Evolutionary conservation across 139 green algal species (phyloP).

Genomic region (Deuterostichococcus epilithicus): DNA sequence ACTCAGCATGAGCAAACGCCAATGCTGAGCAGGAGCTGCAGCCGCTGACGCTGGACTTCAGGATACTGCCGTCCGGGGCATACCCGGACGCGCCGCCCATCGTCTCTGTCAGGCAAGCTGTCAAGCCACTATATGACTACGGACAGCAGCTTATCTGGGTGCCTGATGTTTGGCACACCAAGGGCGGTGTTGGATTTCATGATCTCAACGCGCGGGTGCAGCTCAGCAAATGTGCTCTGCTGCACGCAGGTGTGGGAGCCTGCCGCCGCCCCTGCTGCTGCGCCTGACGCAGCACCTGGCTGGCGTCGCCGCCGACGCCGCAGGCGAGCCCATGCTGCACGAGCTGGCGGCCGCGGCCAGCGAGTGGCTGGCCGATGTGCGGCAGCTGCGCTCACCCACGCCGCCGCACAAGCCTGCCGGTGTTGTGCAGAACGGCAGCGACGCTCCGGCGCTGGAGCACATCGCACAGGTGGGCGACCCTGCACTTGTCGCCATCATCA

Average conservation of each 20-base stretch:
- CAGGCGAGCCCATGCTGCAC: slow-evolving; percentile 54
- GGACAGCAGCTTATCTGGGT: no score
- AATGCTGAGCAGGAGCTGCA: slow-evolving; percentile 5
- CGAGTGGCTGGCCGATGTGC: slow-evolving; percentile 26
- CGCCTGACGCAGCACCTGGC: slow-evolving; percentile 41
- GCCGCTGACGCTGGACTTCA: slow-evolving; percentile 27
- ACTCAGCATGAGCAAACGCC: background rate
- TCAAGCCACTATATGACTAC: no score
- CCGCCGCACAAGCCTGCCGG: slow-evolving; percentile 1
- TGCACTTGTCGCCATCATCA: no score
- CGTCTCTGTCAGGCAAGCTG: slow-evolving; percentile 25
- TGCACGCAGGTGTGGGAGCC: slow-evolving; percentile 8
- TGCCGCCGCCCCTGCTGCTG: slow-evolving; percentile 31
- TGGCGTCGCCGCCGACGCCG: slow-evolving; percentile 7
- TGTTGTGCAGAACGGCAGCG: slow-evolving; percentile 1
- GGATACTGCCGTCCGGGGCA: slow-evolving; percentile 3
- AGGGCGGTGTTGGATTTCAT: no score
- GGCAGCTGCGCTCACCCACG: background rate
- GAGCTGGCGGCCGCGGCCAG: slow-evolving; percentile 40
- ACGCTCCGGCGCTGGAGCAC: background rate
- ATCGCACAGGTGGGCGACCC: background rate
- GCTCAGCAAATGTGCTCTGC: background rate
- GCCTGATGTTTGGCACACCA: no score
- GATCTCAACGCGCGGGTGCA: no score
- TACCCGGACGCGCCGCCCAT: slow-evolving; percentile 50